Evolutionary conservation across 169 alveolate genomes (phyloP), one percentile per base, ranked within the genome.

Genomic region (Cryptosporidium andersoni): DNA sequence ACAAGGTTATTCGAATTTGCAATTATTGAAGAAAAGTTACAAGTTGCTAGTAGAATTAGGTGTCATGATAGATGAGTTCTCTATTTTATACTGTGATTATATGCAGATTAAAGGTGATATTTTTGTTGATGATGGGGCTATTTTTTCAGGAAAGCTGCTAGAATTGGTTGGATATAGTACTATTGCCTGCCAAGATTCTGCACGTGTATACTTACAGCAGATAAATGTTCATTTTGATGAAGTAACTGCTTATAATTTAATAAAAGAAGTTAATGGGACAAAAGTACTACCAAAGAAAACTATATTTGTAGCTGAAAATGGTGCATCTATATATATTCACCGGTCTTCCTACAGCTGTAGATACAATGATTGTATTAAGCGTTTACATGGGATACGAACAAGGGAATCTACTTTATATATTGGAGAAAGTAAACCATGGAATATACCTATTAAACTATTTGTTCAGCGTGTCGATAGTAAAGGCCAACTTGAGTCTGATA

Each of bases 51-150:
- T 74, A 34, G 74, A 74, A 25, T 43, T 74, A 40, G 85, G 85
- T 45, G 25, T 74, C 5, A 58, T 74, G 85, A 51, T 74, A 3
- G 85, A 74, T 36, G 85, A 74, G 48, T 60, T 45, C 47, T 74
- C 85, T 58, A 53, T 74, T 40, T 12, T 74, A 51, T 47, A 34
- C 60, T 56, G 58, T n/a, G 74, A 74, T 16, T 1, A 43, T 5
- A 4, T 47, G 12, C 52, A 36, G 2, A 36, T 58, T 9, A 40
- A 39, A 12, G 66, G 85, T 53, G 85, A 74, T 48, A 25, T 74
- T 14, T 55, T 74, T 58, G 64, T n/a, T 43, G 85, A 74, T 60
- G 85, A 74, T 58, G 68, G 85, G 55, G 85, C 74, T 3, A 3
- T 45, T 39, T 74, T 74, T 39, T 42, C 60, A 5, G 85, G 55